phyloP scores from a whole-genome alignment of 331 rosid genomes.

The Acacia pycnantha region DNA sequence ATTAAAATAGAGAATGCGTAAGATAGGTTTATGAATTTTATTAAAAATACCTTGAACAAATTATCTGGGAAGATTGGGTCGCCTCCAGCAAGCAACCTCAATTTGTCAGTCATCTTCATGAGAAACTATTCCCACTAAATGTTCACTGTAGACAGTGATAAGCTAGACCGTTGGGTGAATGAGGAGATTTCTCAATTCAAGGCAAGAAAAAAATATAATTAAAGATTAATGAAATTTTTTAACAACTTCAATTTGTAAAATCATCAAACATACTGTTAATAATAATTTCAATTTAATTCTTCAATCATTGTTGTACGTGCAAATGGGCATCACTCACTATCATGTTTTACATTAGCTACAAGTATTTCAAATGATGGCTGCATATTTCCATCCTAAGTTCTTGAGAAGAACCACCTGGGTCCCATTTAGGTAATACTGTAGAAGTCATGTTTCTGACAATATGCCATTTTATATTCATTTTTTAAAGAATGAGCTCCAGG shows the following conservation, averaged over 20 bases:
- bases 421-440: neutral
- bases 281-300: conserved; percentile 8
- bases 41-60: conserved; percentile 68
- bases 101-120: conserved; percentile 59
- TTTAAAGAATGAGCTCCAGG: neutral
- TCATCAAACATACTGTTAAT: conserved; percentile 15
- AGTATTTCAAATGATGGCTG: neutral
- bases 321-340: neutral
- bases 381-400: neutral
- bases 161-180: conserved; percentile 93
- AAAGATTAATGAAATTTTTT: neutral
- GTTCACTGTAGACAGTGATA: conserved; percentile 85
- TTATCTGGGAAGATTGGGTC: conserved; percentile 81
- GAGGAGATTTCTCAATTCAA: conserved; percentile 62
- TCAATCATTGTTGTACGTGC: neutral
- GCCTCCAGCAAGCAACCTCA: conserved; percentile 87
- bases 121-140: conserved; percentile 12
- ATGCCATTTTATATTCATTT: neutral
- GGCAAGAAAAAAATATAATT: conserved; percentile 20
- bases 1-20: conserved; percentile 5
- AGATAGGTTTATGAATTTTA: conserved; percentile 23
- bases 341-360: conserved; percentile 13
- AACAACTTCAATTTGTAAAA: conserved; percentile 12
- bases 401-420: neutral
- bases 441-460: neutral